A percentile compares a stretch with the other conserved stretches of the same genome.
These are phyloP conservation scores for Fereydounia khargensis DNA, from an alignment of 1,284 basidiomycete genomes.

Conservation along the genomic window DNA sequence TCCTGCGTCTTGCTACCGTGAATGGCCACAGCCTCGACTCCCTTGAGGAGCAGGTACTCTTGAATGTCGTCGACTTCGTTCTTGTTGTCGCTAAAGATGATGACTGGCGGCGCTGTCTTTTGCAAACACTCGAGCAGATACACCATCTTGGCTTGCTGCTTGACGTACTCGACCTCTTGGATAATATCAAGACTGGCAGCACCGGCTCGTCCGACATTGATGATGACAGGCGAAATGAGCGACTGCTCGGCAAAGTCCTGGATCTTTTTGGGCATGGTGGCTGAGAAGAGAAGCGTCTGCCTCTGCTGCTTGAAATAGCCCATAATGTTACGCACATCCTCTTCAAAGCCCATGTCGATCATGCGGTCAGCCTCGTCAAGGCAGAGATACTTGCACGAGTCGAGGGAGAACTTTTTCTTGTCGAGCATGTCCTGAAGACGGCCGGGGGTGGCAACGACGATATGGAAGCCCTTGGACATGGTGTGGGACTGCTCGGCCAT, in stretches of 20 bases:
- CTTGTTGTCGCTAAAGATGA: conserved; percentile 98
- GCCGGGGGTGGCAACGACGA: conserved; percentile 78
- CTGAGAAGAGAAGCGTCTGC: conserved; percentile 94
- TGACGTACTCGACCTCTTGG: conserved; percentile 97
- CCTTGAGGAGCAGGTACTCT: conserved; percentile 92
- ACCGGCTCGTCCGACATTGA: conserved; percentile 96
- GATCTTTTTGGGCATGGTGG: conserved; percentile 98
- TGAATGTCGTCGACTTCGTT: conserved; percentile 99
- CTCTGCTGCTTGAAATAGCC: conserved; percentile 94
- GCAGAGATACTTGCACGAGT: conserved; percentile 77
- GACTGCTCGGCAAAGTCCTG: conserved; percentile 97
- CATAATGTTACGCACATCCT: conserved; percentile 97
- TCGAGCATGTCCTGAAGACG: conserved; percentile 66
- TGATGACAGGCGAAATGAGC: conserved; percentile 83
- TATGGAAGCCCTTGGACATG: conserved; percentile 84
- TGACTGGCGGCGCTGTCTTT: conserved; percentile 96
- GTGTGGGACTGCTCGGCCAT: conserved; percentile 94
- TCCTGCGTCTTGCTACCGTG: conserved; percentile 98
- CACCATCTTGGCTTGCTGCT: conserved; percentile 99
- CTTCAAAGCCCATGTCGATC: conserved; percentile 99
- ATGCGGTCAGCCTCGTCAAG: conserved; percentile 99
- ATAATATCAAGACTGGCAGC: conserved; percentile 95
- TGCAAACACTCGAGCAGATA: conserved; percentile 95
- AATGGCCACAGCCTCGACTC: conserved; percentile 96
- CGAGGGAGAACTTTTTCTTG: conserved; percentile 85